phyloP scores from a whole-genome alignment of 495 filamentous ascomycete species.

The Penicillium longicatenatum region DNA sequence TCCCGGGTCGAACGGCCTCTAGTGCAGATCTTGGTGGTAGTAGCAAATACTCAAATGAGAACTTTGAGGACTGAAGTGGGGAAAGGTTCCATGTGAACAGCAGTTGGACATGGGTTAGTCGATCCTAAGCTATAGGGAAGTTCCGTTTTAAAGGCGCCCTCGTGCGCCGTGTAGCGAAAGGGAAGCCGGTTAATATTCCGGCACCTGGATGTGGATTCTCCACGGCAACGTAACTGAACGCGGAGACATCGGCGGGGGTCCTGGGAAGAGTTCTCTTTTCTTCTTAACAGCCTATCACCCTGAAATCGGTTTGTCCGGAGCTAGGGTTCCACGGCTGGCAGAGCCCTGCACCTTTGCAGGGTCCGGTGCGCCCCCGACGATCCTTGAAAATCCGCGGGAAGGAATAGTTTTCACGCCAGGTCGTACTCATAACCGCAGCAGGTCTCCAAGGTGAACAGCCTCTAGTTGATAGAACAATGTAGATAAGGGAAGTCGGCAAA shows the following conservation, averaged over 20 bases:
- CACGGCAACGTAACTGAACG: conserved; percentile 67
- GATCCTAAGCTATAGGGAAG: conserved; percentile 68
- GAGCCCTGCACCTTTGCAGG: conserved; percentile 64
- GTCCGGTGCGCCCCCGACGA: conserved; percentile 66
- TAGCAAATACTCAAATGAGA: conserved; percentile 78
- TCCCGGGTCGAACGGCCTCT: conserved; percentile 66
- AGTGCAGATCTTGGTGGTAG: conserved; percentile 75
- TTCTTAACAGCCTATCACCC: conserved; percentile 44
- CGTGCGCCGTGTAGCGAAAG: conserved; percentile 62
- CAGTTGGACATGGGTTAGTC: conserved; percentile 70
- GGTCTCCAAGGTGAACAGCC: conserved; percentile 73
- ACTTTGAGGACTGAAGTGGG: conserved; percentile 72
- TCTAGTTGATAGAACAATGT: conserved; percentile 76
- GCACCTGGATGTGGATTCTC: conserved; percentile 67
- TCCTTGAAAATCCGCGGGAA: conserved; percentile 70
- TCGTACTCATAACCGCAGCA: conserved; percentile 71
- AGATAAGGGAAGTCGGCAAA: conserved; percentile 69
- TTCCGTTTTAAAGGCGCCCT: conserved; percentile 65
- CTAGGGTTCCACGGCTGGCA: conserved; percentile 27
- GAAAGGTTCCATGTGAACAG: conserved; percentile 72
- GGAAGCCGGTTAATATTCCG: conserved; percentile 72
- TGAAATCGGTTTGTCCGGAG: conserved; percentile 57
- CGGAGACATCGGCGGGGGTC: conserved; percentile 55
- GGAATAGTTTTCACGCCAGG: conserved; percentile 68
- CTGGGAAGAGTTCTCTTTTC: conserved; percentile 45